These are phyloP conservation scores for Neurospora sp. DNA, from an alignment of 495 filamentous ascomycete genomes.

Conservation along the genomic window DNA sequence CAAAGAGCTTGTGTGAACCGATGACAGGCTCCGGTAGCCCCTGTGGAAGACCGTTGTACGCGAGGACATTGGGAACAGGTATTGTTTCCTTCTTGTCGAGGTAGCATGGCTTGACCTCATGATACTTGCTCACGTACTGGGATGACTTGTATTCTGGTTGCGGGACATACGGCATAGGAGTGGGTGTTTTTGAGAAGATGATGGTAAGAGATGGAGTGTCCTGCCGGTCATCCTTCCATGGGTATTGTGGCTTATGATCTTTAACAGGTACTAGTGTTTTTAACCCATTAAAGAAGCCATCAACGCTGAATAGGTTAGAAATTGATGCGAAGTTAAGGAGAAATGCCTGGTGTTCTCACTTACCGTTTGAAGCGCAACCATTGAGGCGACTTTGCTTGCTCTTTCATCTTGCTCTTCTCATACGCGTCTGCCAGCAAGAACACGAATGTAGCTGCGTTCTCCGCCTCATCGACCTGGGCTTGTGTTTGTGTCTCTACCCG, in stretches of 20 bases:
- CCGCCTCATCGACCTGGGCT: neutral
- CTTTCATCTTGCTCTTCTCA: constrained; percentile 4
- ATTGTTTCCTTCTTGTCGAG: constrained; percentile 53
- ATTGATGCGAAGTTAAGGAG: neutral
- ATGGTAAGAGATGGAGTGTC: constrained; percentile 19
- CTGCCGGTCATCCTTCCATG: constrained; percentile 32
- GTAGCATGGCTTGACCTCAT: constrained; percentile 62
- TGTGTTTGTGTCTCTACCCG: neutral
- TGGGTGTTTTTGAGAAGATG: constrained; percentile 30
- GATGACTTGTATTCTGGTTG: constrained; percentile 57
- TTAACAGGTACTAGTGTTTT: constrained; percentile 51
- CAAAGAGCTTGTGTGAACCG: constrained; percentile 70
- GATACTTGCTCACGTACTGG: constrained; percentile 49
- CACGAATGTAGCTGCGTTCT: neutral
- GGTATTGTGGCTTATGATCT: constrained; percentile 68
- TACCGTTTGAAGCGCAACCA: constrained; percentile 37
- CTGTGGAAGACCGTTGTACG: constrained; percentile 61
- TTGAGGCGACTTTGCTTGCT: constrained; percentile 16
- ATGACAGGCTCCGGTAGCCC: constrained; percentile 75
- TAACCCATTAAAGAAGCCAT: constrained; percentile 73
- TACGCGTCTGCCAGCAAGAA: neutral
- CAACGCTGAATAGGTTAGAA: constrained; percentile 34
- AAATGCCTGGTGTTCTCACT: constrained; percentile 7
- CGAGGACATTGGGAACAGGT: constrained; percentile 54
- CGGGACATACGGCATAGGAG: constrained; percentile 54